A percentile compares a stretch with the other conserved stretches of the same genome.
These are phyloP conservation scores for Scheffersomyces lignicola DNA, from an alignment of 1,139 yeast genomes.

Conservation along the genomic window DNA sequence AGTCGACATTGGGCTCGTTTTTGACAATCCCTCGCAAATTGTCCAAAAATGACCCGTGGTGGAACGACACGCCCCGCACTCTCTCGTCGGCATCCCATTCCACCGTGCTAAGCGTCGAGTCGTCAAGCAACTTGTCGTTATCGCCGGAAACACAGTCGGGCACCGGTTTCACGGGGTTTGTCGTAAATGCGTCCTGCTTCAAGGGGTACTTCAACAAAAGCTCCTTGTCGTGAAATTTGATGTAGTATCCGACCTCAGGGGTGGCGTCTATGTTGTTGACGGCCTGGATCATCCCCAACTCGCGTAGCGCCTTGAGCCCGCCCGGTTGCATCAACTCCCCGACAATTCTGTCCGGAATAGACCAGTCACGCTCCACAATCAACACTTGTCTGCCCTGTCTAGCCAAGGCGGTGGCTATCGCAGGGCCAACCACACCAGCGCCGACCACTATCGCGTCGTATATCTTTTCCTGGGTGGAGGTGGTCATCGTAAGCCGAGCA, in stretches of 20 bases:
- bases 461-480: constrained; percentile 4
- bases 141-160: constrained; percentile 54
- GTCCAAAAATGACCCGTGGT: constrained; percentile 84
- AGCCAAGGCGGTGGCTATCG: constrained; percentile 86
- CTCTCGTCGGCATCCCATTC: constrained; percentile 63
- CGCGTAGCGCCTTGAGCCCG: constrained; percentile 77
- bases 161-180: constrained; percentile 50
- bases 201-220: constrained; percentile 72
- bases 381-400: constrained; percentile 81
- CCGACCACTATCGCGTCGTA: constrained; percentile 78
- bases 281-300: constrained; percentile 79
- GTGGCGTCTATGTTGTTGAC: constrained; percentile 81
- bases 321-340: constrained; percentile 98
- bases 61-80: constrained; percentile 82
- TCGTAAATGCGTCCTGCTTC: constrained; percentile 46
- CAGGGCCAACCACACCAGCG: constrained; percentile 96
- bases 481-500: no score
- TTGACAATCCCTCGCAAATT: constrained; percentile 75
- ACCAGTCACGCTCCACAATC: constrained; percentile 84
- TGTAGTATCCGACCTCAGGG: constrained; percentile 76
- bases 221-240: constrained; percentile 59
- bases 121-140: constrained; percentile 54
- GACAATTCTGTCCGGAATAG: constrained; percentile 91
- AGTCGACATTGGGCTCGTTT: constrained; percentile 67
- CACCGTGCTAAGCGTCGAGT: constrained; percentile 44